Evolutionary conservation across 78 protist species (phyloP), one percentile per base, ranked within the genome.

Genomic region (Trichosphaerium sp.): DNA sequence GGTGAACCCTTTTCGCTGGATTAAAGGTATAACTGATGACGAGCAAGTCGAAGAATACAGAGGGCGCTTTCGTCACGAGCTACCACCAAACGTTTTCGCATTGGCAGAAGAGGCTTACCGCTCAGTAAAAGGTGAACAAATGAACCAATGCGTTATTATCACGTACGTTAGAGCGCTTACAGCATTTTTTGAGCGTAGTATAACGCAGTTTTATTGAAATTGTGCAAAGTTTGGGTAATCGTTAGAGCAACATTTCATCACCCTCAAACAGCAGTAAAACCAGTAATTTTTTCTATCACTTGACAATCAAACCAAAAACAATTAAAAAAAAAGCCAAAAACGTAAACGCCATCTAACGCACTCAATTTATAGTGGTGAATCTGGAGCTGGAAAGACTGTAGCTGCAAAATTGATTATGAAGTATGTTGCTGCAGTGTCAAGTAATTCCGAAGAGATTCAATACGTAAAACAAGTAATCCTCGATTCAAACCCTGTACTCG

Each of bases 321-420:
- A n/a, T n/a, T n/a, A n/a, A n/a, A n/a, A n/a, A n/a, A n/a, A n/a
- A n/a, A n/a, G n/a, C n/a, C n/a, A n/a, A n/a, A n/a, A n/a, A n/a
- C n/a, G n/a, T n/a, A n/a, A 44, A 21, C 26, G 18, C 51, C 51
- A 15, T 44, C 51, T 44, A 15, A 15, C 26, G 26, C 26, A 21
- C n/a, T n/a, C n/a, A n/a, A n/a, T n/a, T n/a, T n/a, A 23, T 34
- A 6, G 28, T 6, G 96, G 96, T n/a, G 96, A 92, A 67, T 78
- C 88, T 34, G 97, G 97, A 28, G 97, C 97, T 3, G 97, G 97
- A 54, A 93, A 90, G 75, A 93, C 97, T 5, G 98, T 89, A 56
- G 84, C 94, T n/a, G 84, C 94, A 56, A 94, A 94, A 74, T 44
- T 68, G 43, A 86, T 92, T 58, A 83, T 94, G 90, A 66, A 48